Conservation (phyloP, 2,329 filamentous ascomycete genomes). For the Hirsutella rhossiliensis region DNA sequence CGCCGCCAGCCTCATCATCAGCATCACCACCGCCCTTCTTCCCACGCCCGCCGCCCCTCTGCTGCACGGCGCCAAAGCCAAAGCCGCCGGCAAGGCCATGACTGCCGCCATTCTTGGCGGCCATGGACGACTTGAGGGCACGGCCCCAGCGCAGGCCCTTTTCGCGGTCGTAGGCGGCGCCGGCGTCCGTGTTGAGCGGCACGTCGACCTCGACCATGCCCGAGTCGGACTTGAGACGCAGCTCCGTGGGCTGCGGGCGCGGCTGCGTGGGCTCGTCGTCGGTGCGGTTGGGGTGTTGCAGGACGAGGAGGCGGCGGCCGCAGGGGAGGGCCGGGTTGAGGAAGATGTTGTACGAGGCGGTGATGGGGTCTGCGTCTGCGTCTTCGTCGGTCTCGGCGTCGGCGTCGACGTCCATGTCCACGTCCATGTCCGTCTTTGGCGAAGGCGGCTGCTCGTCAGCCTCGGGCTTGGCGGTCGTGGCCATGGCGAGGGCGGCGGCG, state of each 20-base stretch:
- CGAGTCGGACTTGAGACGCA: constrained; percentile 71
- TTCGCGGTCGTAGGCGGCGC: constrained; percentile 65
- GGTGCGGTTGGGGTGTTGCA: constrained; percentile 79
- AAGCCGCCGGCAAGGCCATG: constrained; percentile 65
- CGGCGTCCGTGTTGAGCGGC: constrained; percentile 64
- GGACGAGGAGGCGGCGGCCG: constrained; percentile 59
- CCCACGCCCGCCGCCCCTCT: constrained; percentile 11
- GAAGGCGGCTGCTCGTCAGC: constrained; percentile 2
- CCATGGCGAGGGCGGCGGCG: too few species aligned
- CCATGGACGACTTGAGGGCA: constrained; percentile 50
- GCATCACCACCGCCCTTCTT: constrained; percentile 30
- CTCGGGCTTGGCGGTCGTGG: background rate
- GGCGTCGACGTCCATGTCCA: constrained; percentile 11
- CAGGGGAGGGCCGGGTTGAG: constrained; percentile 60
- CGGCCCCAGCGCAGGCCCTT: constrained; percentile 79
- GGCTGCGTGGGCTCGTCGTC: constrained; percentile 38
- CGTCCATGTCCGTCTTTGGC: constrained; percentile 1
- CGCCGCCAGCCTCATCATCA: constrained; percentile 20
- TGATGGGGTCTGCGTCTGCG: constrained; percentile 46
- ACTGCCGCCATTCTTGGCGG: constrained; percentile 49
- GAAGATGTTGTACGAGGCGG: constrained; percentile 71
- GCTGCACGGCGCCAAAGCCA: constrained; percentile 42
- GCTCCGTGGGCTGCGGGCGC: constrained; percentile 46
- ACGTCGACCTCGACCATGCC: constrained; percentile 89
- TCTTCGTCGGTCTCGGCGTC: constrained; percentile 26